Evolutionary conservation across 1,284 basidiomycete genomes (phyloP).

Genomic region (Pseudozyma thailandica): DNA sequence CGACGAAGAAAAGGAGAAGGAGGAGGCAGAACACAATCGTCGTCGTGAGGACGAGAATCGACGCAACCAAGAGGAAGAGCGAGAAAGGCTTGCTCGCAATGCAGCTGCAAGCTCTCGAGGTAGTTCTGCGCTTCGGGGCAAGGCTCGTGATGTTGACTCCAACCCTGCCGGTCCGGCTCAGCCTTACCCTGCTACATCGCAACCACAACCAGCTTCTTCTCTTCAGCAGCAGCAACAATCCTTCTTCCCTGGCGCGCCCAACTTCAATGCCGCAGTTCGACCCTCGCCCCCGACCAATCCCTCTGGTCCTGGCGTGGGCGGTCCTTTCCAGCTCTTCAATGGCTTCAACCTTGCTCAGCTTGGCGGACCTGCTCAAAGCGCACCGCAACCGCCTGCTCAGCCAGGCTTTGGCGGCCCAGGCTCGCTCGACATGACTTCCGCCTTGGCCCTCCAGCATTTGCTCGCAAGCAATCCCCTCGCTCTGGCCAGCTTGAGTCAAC

Average conservation of each 20-base stretch:
- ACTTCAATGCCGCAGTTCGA: constrained; percentile 24
- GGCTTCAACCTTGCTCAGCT: constrained; percentile 28
- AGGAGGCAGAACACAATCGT: constrained; percentile 55
- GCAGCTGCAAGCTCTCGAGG: constrained; percentile 49
- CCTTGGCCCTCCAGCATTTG: constrained; percentile 65
- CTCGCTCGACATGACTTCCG: constrained; percentile 61
- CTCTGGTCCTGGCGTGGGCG: constrained; percentile 22
- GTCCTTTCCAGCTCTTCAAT: constrained; percentile 33
- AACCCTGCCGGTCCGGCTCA: constrained; percentile 19
- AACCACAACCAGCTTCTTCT: constrained; percentile 17
- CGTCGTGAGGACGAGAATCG: constrained; percentile 52
- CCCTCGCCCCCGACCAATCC: constrained; percentile 32
- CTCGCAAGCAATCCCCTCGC: constrained; percentile 61
- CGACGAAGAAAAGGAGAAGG: constrained; percentile 66
- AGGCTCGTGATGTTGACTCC: constrained; percentile 39
- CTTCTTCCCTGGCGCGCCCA: constrained; percentile 36
- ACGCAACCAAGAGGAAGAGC: constrained; percentile 54
- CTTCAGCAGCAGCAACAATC: constrained; percentile 27
- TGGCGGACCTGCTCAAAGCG: constrained; percentile 10
- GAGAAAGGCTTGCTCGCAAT: constrained; percentile 46
- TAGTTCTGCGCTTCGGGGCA: constrained; percentile 43
- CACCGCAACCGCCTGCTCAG: constrained; percentile 22
- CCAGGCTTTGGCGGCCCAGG: constrained; percentile 22
- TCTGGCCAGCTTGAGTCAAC: constrained; percentile 47
- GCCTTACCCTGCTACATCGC: constrained; percentile 28